Evolutionary conservation across 139 green algal genomes (phyloP).

Genomic region (Chlamydomonas incerta): DNA sequence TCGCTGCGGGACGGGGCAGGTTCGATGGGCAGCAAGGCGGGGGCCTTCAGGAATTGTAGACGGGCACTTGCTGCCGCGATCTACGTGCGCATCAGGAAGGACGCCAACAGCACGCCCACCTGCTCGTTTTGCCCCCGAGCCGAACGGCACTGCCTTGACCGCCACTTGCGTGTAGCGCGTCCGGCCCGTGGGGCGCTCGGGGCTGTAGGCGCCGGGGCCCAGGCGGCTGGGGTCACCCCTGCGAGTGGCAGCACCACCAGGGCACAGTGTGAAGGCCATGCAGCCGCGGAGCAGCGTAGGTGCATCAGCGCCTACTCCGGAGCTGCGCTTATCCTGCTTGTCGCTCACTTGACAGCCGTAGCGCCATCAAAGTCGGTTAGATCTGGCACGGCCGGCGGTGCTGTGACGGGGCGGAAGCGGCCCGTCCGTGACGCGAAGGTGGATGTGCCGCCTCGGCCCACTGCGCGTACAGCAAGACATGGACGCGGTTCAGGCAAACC

Average conservation of each 20-base stretch:
- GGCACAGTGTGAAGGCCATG: no score
- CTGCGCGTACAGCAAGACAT: background rate
- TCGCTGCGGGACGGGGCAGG: background rate
- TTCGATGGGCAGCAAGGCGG: background rate
- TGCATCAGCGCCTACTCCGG: no score
- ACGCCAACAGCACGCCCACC: constrained; percentile 22
- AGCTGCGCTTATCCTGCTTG: no score
- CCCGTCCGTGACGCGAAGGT: background rate
- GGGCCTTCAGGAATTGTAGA: no score
- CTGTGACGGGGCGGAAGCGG: constrained; percentile 38
- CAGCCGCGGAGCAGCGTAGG: no score
- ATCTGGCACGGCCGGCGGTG: constrained; percentile 27
- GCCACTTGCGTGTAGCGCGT: background rate
- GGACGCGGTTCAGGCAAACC: background rate
- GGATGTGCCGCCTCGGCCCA: background rate
- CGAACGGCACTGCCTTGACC: constrained; percentile 2
- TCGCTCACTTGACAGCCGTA: background rate
- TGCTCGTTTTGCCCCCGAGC: background rate
- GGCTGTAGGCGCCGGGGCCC: constrained; percentile 30
- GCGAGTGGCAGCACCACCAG: background rate
- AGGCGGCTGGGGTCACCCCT: constrained; percentile 33
- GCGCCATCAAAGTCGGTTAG: constrained; percentile 15
- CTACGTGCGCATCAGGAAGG: no score
- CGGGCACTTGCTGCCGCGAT: no score
- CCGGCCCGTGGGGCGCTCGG: background rate